Conservation (phyloP, 106 monocot genomes). For the Ottelia alismoides region DNA sequence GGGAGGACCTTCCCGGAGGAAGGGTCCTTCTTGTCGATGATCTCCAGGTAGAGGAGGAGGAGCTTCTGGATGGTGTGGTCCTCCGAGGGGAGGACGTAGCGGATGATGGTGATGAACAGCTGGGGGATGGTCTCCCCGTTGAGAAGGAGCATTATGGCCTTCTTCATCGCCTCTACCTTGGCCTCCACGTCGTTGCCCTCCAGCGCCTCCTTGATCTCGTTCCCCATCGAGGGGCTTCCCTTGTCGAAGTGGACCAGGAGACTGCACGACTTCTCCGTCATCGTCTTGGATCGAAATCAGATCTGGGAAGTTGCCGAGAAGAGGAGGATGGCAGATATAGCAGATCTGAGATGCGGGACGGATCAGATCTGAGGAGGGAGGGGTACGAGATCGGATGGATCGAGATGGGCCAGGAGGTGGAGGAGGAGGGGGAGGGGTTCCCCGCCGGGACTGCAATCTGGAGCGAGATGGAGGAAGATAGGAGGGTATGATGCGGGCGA, state of each 20-base stretch:
- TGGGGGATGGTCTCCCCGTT: slow-evolving; percentile 66
- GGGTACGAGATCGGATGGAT: too few relatives aligned
- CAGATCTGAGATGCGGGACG: too few relatives aligned
- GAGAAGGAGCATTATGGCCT: slow-evolving; percentile 65
- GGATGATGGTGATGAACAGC: slow-evolving; percentile 76
- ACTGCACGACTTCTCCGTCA: slow-evolving; percentile 41
- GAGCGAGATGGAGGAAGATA: too few relatives aligned
- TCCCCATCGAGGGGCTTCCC: slow-evolving; percentile 38
- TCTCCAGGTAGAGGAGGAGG: slow-evolving; percentile 67
- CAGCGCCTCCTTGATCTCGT: slow-evolving; percentile 64
- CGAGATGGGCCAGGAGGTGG: too few relatives aligned
- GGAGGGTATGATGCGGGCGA: too few relatives aligned
- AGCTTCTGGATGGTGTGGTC: slow-evolving; percentile 83
- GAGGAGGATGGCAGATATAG: too few relatives aligned
- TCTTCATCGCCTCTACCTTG: slow-evolving; percentile 71
- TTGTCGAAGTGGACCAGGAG: slow-evolving; percentile 69
- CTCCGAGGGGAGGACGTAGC: slow-evolving; percentile 72
- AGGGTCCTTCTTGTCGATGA: slow-evolving; percentile 75
- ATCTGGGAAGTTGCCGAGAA: too few relatives aligned
- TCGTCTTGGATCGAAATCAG: too few relatives aligned
- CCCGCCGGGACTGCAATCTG: too few relatives aligned
- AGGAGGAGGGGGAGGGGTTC: too few relatives aligned
- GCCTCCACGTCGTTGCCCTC: slow-evolving; percentile 41
- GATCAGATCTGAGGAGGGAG: too few relatives aligned
- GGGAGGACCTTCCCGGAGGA: slow-evolving; percentile 53